Evolutionary conservation across 1,284 basidiomycete species (phyloP).

Genomic region (Violaceomyces palustris): DNA sequence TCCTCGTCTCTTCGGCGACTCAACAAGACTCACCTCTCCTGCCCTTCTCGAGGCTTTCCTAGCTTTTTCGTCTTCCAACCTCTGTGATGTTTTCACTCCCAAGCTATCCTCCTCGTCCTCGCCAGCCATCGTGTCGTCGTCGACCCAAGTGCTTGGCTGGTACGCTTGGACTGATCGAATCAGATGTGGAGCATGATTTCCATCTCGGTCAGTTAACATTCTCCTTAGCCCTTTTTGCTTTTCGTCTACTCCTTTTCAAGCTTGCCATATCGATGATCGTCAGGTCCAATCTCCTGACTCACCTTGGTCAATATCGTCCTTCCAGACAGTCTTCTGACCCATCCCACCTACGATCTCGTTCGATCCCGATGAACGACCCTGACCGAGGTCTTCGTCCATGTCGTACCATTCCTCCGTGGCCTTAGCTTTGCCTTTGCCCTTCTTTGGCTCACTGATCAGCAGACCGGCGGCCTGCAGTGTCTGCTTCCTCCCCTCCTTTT

Average conservation of each 20-base stretch:
- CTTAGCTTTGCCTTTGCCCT: slow-evolving; percentile 2
- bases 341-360: slow-evolving; percentile 18
- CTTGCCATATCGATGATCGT: slow-evolving; percentile 1
- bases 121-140: no score
- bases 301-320: slow-evolving; percentile 36
- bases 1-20: no score
- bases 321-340: slow-evolving; percentile 50
- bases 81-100: no score
- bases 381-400: not conserved
- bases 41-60: slow-evolving; percentile 7
- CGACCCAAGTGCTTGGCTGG: no score
- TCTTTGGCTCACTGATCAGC: slow-evolving; percentile 8
- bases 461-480: slow-evolving; percentile 32
- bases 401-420: not conserved
- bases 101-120: no score
- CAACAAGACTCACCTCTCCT: slow-evolving; percentile 4
- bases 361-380: not conserved
- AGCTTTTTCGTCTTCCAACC: not conserved
- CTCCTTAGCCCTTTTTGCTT: not conserved
- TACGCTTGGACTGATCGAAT: no score
- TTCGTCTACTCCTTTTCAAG: slow-evolving; percentile 1
- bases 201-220: not conserved
- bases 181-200: no score
- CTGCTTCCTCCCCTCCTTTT: slow-evolving; percentile 24
- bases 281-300: not conserved